Percentiles rank a stretch among this genome's conserved stretches.
Conservation (phyloP, 108 stramenopile species). For the Epithemia pelagica region DNA sequence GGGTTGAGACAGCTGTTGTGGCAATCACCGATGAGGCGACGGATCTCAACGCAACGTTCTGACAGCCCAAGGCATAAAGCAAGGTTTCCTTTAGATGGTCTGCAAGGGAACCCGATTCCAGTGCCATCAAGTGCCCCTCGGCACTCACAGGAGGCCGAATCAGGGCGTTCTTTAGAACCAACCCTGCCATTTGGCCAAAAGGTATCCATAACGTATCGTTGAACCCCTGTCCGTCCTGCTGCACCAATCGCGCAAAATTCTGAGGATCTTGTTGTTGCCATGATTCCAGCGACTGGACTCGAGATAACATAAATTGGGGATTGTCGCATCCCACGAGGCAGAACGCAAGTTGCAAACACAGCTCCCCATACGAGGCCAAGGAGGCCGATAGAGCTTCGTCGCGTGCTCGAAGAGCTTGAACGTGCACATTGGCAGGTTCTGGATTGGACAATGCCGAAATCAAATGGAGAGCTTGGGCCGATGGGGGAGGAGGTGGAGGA, state of each 20-base stretch:
- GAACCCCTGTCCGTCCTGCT: slow-evolving; percentile 13
- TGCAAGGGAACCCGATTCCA: slow-evolving; percentile 4
- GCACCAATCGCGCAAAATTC: slow-evolving; percentile 21
- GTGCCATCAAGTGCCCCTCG: slow-evolving; percentile 10
- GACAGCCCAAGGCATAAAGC: slow-evolving; percentile 25
- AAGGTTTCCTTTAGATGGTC: slow-evolving; percentile 35
- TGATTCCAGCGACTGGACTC: slow-evolving; percentile 34
- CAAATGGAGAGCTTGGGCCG: slow-evolving; percentile 54
- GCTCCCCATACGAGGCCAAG: slow-evolving; percentile 40
- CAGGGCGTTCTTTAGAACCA: slow-evolving; percentile 81
- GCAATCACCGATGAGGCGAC: slow-evolving; percentile 49
- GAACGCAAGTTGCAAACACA: slow-evolving; percentile 47
- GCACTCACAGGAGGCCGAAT: slow-evolving; percentile 41
- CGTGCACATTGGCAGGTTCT: slow-evolving; percentile 48
- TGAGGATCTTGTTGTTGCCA: slow-evolving; percentile 44
- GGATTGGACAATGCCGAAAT: slow-evolving; percentile 67
- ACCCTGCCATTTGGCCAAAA: slow-evolving; percentile 86
- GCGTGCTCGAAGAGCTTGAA: slow-evolving; percentile 66
- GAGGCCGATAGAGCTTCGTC: slow-evolving; percentile 59
- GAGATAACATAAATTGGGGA: slow-evolving; percentile 18
- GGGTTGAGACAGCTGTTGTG: slow-evolving; percentile 29
- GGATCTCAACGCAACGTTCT: slow-evolving; percentile 29
- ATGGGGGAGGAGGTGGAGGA: slow-evolving; percentile 45
- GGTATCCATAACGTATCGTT: slow-evolving; percentile 42
- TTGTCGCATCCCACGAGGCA: slow-evolving; percentile 38